Conservation (phyloP, 1,139 yeast species). For the Keqinozyma sinolaborantium region DNA sequence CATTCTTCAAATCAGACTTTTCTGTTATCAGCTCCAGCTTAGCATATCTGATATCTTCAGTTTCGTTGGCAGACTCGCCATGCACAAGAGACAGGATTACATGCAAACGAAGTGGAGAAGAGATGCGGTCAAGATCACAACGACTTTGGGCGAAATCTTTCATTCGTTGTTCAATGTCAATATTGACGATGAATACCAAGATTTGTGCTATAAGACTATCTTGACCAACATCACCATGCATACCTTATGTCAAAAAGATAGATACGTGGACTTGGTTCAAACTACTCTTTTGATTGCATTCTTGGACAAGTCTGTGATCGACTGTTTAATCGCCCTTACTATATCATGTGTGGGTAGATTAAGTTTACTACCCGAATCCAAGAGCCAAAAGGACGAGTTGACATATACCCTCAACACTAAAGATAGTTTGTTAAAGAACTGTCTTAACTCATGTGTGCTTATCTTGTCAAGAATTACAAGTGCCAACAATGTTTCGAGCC, state of each 20-base stretch:
- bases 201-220: conserved; percentile 25
- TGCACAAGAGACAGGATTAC: conserved; percentile 45
- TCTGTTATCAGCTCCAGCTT: conserved; percentile 49
- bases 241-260: conserved; percentile 24
- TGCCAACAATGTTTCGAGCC: conserved; percentile 16
- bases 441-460: conserved; percentile 37
- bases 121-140: conserved; percentile 37
- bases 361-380: conserved; percentile 9
- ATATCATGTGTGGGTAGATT: not conserved
- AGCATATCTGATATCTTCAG: conserved; percentile 40
- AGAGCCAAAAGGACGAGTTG: conserved; percentile 25
- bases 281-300: conserved; percentile 47
- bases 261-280: conserved; percentile 27
- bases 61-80: conserved; percentile 37
- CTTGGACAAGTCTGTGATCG: conserved; percentile 25
- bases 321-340: not conserved
- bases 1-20: conserved; percentile 50
- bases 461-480: conserved; percentile 38
- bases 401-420: conserved; percentile 32
- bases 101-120: conserved; percentile 29
- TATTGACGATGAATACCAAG: conserved; percentile 15
- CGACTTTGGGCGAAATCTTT: conserved; percentile 30
- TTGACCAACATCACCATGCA: conserved; percentile 26
- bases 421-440: conserved; percentile 37
- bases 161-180: conserved; percentile 20